Base-by-base conservation (phyloP, 2,329 filamentous ascomycete genomes). In the Chalaropsis thielavioides region DNA sequence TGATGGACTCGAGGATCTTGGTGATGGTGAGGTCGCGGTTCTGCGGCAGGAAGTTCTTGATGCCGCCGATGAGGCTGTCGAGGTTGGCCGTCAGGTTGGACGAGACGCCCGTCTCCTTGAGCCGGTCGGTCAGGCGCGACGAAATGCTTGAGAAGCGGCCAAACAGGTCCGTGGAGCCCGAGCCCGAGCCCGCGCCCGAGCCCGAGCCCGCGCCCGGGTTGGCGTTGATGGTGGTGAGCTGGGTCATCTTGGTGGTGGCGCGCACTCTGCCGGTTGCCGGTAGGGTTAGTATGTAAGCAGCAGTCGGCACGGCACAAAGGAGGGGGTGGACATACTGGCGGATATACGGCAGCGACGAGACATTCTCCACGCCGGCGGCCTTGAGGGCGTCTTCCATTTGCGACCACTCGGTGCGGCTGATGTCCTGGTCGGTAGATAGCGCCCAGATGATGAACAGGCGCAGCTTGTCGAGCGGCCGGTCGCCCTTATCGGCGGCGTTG, bases 391-490 rank as follows among this genome's bases (percentile, higher is more conserved):
- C 87, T 71, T 94, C 90, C 69, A 96, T 95, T 67, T 87, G 84
- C 69, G 87, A 85, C 79, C 95, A 88, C 69, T 99, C 94, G 5
- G 83, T 79, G 67, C 91, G 84, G 65, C 83, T 87, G 22, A 96
- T 81, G 68, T 97, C 92, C 70, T 90, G 87, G 73, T 97, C 94
- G 0, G 90, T 95, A 73, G 90, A 96, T 64, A 99, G 77, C 76
- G 89, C 94, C 94, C 94, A 99, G 71, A 99, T 96, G 69, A 97
- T 87, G 75, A 99, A 99, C 13, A 97, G 77, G 51, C 94, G 84
- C 35, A 99, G 82, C 76, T 97, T 97, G 74, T 99, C 94, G 24
- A 86, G 77, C 1, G 94, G 85, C 61, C 95, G 83, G 56, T 84
- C 89, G 62, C 94, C 94, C 76, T 95, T 95, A 68, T 85, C 83